phyloP scores from a whole-genome alignment of 2,329 filamentous ascomycete species.

The Phyllosticta ampelicida region DNA sequence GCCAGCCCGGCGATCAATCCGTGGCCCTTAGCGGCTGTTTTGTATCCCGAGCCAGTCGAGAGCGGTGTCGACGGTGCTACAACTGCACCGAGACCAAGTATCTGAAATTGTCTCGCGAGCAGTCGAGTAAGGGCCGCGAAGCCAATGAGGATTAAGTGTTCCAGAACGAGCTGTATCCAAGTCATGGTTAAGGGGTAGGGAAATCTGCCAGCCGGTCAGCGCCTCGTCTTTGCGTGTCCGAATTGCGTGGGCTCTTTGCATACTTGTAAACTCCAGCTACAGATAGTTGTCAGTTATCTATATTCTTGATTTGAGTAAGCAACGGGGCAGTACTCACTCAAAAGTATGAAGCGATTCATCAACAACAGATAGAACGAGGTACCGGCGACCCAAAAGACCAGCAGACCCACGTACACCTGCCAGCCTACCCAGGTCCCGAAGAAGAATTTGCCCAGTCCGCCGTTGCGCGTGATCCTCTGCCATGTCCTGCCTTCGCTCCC shows the following conservation, averaged over 20 bases:
- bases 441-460: constrained; percentile 39
- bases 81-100: constrained; percentile 33
- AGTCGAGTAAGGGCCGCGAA: constrained; percentile 39
- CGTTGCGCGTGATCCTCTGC: constrained; percentile 23
- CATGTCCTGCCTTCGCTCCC: constrained; percentile 13
- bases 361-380: constrained; percentile 37
- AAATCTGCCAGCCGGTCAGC: constrained; percentile 29
- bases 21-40: constrained; percentile 11
- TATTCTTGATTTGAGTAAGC: background rate
- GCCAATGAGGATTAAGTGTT: constrained; percentile 38
- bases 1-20: constrained; percentile 15
- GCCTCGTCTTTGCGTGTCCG: background rate
- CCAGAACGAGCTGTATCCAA: constrained; percentile 40
- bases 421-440: constrained; percentile 38
- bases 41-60: constrained; percentile 20
- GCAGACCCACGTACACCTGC: constrained; percentile 37
- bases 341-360: constrained; percentile 42
- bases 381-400: constrained; percentile 39
- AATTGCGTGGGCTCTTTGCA: too few species aligned
- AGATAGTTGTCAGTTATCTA: constrained; percentile 9
- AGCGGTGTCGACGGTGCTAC: constrained; percentile 33
- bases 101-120: constrained; percentile 31
- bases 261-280: constrained; percentile 35
- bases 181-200: constrained; percentile 43
- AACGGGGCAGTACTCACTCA: constrained; percentile 25